A percentile compares a stretch with the other conserved stretches of the same genome.
Conservation (phyloP, 1,284 basidiomycete genomes). For the Singerocomus rubriflavus region DNA sequence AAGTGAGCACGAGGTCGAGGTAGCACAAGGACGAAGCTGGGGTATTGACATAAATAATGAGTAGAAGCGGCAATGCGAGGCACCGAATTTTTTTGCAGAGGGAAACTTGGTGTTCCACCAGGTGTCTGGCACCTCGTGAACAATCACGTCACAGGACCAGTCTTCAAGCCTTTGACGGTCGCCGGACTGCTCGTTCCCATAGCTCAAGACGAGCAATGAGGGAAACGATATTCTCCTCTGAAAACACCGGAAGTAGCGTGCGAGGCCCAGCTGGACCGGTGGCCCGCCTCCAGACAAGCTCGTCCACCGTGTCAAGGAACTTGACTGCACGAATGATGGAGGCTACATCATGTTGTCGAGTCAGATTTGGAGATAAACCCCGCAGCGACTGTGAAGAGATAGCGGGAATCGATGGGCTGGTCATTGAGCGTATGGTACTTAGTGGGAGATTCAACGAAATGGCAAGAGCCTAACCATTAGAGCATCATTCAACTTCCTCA, state of each 20-base stretch:
- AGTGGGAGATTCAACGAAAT: constrained; percentile 15
- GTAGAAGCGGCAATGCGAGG: background rate
- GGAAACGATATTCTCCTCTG: constrained; percentile 25
- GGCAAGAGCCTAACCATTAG: constrained; percentile 11
- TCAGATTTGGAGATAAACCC: background rate
- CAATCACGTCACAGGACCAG: background rate
- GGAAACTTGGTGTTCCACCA: no score
- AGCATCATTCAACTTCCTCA: background rate
- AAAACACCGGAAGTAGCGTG: constrained; percentile 19
- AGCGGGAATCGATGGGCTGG: background rate
- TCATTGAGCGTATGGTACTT: background rate
- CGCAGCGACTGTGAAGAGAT: background rate
- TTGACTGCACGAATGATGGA: constrained; percentile 25
- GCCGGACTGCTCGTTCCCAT: constrained; percentile 29
- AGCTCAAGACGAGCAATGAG: constrained; percentile 26
- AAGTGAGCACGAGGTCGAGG: background rate
- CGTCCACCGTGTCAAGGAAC: constrained; percentile 27
- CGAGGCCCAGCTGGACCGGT: constrained; percentile 13
- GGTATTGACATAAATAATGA: background rate
- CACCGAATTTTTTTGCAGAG: background rate
- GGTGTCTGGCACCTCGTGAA: background rate
- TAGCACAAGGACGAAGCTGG: background rate
- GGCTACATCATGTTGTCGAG: constrained; percentile 17
- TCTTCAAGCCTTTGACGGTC: constrained; percentile 16
- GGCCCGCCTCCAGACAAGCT: constrained; percentile 29